Base-by-base conservation (phyloP, 73 alveolate species). In the Blepharisma stoltei region DNA sequence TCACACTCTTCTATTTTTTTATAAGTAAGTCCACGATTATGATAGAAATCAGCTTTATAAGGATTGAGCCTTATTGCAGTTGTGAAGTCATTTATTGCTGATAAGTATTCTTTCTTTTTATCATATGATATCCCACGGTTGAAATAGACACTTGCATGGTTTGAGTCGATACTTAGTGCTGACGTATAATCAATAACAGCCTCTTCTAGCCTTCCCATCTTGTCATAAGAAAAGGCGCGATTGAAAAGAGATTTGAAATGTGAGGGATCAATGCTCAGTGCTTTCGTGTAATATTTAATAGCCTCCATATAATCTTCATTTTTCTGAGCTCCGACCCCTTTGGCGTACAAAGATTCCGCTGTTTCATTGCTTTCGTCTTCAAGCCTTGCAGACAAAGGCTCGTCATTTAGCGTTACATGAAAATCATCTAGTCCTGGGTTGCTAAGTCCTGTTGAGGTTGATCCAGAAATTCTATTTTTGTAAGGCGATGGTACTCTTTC, bases 241-340 rank as follows among this genome's bases (percentile, higher is more conserved):
- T 96, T 96, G 76, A 94, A 96, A 87, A 75, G 94, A 52, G 99
- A 95, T 82, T 85, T 94, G 6, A 98, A 97, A 83, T 93, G 90
- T 78, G 87, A 88, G 27, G 75, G 86, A 6, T 90, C 93, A 65
- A 54, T 89, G 46, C 73, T 67, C 11, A 93, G 50, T 1, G 99
- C 99, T 80, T 75, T 84, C 6, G 98, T 78, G 78, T 96, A 96
- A 81, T 96, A 99, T 50, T 65, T 77, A 23, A 92, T 96, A 5
- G 99, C 99, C 18, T 86, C 44, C 43, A 70, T 25, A 67, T 86
- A 90, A 54, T 92, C 91, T n/a, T 91, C 96, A 49, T 60, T 81
- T 86, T 11, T 98, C 99, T 80, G 93, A 95, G 9, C 99, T 98
- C 81, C 98, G 71, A 32, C 41, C 41, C 41, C 41, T 32, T 32